Percentiles rank a stretch among this genome's conserved stretches.
These are phyloP conservation scores for Penicillium dipodomyicola DNA, from an alignment of 495 filamentous ascomycete species.

Conservation along the genomic window DNA sequence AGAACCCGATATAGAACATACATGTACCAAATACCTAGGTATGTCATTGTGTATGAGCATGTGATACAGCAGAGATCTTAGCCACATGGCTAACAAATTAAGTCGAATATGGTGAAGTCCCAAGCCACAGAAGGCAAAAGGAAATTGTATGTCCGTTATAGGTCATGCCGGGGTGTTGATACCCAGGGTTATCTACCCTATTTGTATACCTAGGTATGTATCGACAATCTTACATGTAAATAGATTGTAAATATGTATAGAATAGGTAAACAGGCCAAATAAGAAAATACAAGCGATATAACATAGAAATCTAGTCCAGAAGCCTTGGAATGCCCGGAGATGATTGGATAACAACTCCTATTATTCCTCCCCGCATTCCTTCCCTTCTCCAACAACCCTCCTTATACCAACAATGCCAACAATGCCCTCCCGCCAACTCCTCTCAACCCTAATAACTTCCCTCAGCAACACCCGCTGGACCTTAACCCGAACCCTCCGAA, in stretches of 20 bases:
- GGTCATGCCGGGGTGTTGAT: not conserved
- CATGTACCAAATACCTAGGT: no score
- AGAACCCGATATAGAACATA: no score
- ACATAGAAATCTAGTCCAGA: not conserved
- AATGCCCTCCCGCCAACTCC: constrained; percentile 19
- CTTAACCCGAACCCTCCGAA: constrained; percentile 43
- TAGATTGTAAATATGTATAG: no score
- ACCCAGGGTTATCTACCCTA: no score
- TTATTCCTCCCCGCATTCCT: constrained; percentile 3
- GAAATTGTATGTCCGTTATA: not conserved
- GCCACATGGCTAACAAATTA: not conserved
- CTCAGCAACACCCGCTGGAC: constrained; percentile 36
- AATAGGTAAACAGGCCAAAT: no score
- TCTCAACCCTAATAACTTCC: constrained; percentile 33
- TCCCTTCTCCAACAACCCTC: not conserved
- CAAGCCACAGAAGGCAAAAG: not conserved
- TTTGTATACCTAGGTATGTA: no score
- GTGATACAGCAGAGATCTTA: not conserved
- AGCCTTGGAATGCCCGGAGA: not conserved
- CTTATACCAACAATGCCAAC: not conserved
- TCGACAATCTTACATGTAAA: no score
- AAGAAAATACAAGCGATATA: not conserved
- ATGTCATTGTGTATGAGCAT: no score
- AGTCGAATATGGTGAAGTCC: not conserved
- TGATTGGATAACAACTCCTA: not conserved